Evolutionary conservation across 202 grass and related monocot genomes (phyloP).

Genomic region (Setaria viridis): DNA sequence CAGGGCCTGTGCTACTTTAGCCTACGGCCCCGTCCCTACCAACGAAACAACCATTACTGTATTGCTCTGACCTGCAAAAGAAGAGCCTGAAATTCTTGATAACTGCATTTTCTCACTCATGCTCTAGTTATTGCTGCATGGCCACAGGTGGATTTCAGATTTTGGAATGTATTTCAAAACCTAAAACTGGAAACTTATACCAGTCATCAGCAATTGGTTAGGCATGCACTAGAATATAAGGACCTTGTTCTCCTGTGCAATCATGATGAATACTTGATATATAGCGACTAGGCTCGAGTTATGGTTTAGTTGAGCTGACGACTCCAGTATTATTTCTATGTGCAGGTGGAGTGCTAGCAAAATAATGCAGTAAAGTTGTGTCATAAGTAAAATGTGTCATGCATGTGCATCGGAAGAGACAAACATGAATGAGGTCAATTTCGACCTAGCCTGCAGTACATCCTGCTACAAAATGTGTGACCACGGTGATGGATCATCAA

Average conservation of each 20-base stretch:
- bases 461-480: constrained; percentile 42
- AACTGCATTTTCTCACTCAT: not conserved
- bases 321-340: constrained; percentile 31
- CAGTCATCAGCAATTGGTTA: not conserved
- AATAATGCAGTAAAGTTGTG: constrained; percentile 42
- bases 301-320: not conserved
- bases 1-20: not conserved
- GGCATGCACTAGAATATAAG: not conserved
- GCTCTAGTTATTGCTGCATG: not conserved
- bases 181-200: constrained; percentile 4
- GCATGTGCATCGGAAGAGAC: constrained; percentile 56
- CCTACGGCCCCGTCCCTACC: too few relatives aligned
- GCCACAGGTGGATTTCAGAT: not conserved
- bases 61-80: not conserved
- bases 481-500: constrained; percentile 44
- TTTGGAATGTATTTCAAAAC: not conserved
- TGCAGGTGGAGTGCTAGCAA: constrained; percentile 49
- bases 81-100: not conserved
- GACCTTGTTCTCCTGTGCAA: constrained; percentile 20
- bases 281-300: not conserved
- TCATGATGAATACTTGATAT: constrained; percentile 2
- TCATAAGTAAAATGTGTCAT: constrained; percentile 74
- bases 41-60: not conserved
- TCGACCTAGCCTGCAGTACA: constrained; percentile 43
- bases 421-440: constrained; percentile 40